phyloP scores from a whole-genome alignment of 2,329 filamentous ascomycete species.

The Lojkania enalia region DNA sequence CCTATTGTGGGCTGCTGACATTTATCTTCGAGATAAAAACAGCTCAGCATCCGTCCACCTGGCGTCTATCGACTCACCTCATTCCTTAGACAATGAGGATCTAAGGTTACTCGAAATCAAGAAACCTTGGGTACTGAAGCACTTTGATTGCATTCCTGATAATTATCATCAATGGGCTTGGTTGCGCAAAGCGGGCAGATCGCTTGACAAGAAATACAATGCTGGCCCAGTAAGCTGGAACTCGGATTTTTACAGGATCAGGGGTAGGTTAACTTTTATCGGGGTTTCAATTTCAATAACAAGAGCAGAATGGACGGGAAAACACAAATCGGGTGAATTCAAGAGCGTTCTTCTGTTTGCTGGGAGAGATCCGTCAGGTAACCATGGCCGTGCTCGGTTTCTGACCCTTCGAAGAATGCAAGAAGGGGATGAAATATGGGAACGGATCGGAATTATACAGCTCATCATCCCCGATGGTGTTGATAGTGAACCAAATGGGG shows the following conservation, averaged over 20 bases:
- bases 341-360: slow-evolving; percentile 16
- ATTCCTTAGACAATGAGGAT: background rate
- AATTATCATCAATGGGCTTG: slow-evolving; percentile 4
- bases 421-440: slow-evolving; percentile 6
- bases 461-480: slow-evolving; percentile 8
- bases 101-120: slow-evolving; percentile 4
- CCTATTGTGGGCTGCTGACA: slow-evolving; percentile 16
- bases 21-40: slow-evolving; percentile 6
- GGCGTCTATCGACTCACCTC: slow-evolving; percentile 1
- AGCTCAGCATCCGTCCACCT: slow-evolving; percentile 1
- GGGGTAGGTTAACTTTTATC: slow-evolving; percentile 8
- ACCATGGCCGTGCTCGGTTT: slow-evolving; percentile 15
- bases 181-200: slow-evolving; percentile 2
- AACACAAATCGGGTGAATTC: slow-evolving; percentile 12
- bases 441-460: slow-evolving; percentile 14
- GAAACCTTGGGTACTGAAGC: slow-evolving; percentile 6
- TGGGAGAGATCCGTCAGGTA: slow-evolving; percentile 6
- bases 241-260: slow-evolving; percentile 12
- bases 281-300: slow-evolving; percentile 12
- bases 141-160: slow-evolving; percentile 3
- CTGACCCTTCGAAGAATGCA: slow-evolving; percentile 11
- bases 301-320: slow-evolving; percentile 9
- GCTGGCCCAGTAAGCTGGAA: slow-evolving; percentile 7
- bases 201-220: slow-evolving; percentile 5
- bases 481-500: no score